Evolutionary conservation across 148 eudicot species (phyloP), one percentile per base, ranked within the genome.

Genomic region (Silene uniflora): DNA sequence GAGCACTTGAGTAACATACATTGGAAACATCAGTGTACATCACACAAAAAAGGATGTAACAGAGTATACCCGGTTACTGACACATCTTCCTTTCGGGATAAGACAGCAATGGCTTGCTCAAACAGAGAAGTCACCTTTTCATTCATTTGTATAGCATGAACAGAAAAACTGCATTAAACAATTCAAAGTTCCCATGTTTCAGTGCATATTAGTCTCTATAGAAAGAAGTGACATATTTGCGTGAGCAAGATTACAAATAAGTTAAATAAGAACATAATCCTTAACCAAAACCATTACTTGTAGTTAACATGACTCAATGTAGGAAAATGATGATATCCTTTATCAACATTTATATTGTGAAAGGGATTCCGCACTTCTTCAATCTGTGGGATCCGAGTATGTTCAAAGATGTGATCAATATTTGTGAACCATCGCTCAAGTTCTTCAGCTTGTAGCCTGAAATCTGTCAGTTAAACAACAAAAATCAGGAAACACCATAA

Each of bases 381-480:
- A 76, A 88, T 86, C 75, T 83, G 84, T 22, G 97, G 93, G 73
- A 89, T 80, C 74, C 97, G 87, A 3, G 97, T 88, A 69, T 93
- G 98, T 63, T 90, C 91, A 87, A 93, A 93, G 29, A 93, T 88
- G 78, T 93, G 98, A 86, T 93, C 98, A 81, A 93, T 93, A 77
- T 93, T 90, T 25, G 90, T 90, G 86, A 93, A 93, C 98, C 98
- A 93, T 74, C 91, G 95, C 88, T 93, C 97, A 44, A 93, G 85
- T 81, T 93, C 98, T 84, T 91, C 91, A 74, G 90, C 79, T 80
- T 88, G 83, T 69, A 93, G 85, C 83, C 81, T 86, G 78, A 93
- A 93, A 56, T 83, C 98, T 93, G 85, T 77, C 84, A 64, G 62
- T 68, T 27, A 42, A 79, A n/a, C 25, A 29, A 47, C 55, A 23